Evolutionary conservation across 2,329 filamentous ascomycete genomes (phyloP).

Genomic region (Plectosphaerella cucumerina): DNA sequence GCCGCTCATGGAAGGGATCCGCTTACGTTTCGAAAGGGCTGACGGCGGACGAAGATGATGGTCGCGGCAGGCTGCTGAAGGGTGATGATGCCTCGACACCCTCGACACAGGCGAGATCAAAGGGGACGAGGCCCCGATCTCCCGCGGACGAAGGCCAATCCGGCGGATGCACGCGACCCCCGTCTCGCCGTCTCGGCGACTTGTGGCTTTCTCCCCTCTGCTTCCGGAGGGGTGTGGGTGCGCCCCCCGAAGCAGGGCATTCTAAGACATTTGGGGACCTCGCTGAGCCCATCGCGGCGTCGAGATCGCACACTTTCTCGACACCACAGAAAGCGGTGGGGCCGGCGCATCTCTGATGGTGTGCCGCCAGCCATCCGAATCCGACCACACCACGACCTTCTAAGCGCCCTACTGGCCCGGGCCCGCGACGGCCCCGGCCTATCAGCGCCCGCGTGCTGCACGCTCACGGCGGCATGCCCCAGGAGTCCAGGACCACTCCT

Average conservation of each 20-base stretch:
- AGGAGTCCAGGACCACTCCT: constrained; percentile 11
- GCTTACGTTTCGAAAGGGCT: no score
- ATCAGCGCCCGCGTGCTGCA: constrained; percentile 32
- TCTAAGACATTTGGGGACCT: constrained; percentile 42
- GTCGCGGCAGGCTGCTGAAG: neutral
- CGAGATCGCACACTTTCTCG: constrained; percentile 18
- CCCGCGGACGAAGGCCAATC: constrained; percentile 26
- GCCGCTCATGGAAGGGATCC: no score
- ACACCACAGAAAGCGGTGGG: constrained; percentile 25
- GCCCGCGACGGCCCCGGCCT: constrained; percentile 30
- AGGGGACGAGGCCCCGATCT: neutral
- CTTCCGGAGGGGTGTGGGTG: constrained; percentile 12
- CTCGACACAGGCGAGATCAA: neutral
- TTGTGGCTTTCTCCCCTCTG: constrained; percentile 26
- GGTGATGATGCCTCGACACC: neutral
- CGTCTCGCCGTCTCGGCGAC: constrained; percentile 27
- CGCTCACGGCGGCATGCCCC: constrained; percentile 26
- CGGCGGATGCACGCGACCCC: constrained; percentile 37
- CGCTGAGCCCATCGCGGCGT: constrained; percentile 23
- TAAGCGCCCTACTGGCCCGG: constrained; percentile 46
- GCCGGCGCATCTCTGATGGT: constrained; percentile 29
- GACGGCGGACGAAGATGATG: no score
- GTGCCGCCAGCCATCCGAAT: constrained; percentile 40
- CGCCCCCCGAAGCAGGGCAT: constrained; percentile 36
- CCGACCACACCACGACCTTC: constrained; percentile 32